Conservation (phyloP, 176 grass and related monocot genomes). For the Lolium multiflorum region DNA sequence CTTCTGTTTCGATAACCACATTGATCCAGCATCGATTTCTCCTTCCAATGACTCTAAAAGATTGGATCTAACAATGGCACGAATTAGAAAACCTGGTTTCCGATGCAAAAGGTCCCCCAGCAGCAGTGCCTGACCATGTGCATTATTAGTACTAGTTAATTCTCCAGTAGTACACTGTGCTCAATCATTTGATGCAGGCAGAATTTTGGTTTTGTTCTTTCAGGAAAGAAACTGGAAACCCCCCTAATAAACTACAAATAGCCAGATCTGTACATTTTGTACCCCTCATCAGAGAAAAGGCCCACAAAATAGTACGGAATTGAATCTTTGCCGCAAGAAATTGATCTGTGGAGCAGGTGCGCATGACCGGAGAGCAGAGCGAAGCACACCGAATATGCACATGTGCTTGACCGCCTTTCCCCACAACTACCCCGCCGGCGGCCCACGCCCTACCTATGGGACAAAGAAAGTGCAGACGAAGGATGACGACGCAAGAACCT, state of each 20-base stretch:
- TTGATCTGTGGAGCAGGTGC: slow-evolving; percentile 20
- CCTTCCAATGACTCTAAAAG: not conserved
- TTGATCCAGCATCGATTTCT: slow-evolving; percentile 22
- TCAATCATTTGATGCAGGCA: slow-evolving; percentile 55
- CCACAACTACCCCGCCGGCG: not conserved
- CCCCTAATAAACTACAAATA: slow-evolving; percentile 25
- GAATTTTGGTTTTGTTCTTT: slow-evolving; percentile 26
- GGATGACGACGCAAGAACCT: not conserved
- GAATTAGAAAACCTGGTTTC: slow-evolving; percentile 35
- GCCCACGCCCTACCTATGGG: not conserved
- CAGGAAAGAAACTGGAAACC: not conserved
- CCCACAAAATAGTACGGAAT: slow-evolving; percentile 42
- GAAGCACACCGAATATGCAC: slow-evolving; percentile 27
- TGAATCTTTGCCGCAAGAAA: slow-evolving; percentile 1
- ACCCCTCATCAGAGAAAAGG: slow-evolving; percentile 35
- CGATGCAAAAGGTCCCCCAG: slow-evolving; percentile 37
- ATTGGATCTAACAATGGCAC: not conserved
- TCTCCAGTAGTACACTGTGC: slow-evolving; percentile 48
- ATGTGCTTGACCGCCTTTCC: slow-evolving; percentile 32
- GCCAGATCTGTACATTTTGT: slow-evolving; percentile 23
- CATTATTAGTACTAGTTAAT: slow-evolving; percentile 24
- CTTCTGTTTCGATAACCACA: not conserved
- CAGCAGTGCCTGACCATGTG: not conserved
- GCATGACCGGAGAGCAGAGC: not conserved
- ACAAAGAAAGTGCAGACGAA: not conserved